Evolutionary conservation across 2,329 filamentous ascomycete species (phyloP).

Genomic region (Trichoderma cornu-damae): DNA sequence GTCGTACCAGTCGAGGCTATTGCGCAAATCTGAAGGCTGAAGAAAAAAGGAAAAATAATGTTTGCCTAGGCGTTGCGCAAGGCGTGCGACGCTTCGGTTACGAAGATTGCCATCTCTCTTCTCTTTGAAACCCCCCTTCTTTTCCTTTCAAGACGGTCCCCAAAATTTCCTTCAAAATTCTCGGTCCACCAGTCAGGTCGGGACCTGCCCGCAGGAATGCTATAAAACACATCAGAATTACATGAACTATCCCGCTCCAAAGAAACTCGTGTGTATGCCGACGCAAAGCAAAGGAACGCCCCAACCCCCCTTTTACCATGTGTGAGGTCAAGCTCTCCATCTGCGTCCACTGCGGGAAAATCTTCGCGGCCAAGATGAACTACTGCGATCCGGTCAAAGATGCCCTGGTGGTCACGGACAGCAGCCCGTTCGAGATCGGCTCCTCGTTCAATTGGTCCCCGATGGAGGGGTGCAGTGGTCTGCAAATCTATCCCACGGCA

Average conservation of each 20-base stretch:
- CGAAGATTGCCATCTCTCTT: not conserved
- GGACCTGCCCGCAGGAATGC: not conserved
- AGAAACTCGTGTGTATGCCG: not conserved
- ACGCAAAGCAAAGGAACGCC: not conserved
- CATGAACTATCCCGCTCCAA: not conserved
- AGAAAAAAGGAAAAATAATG: too few relatives aligned
- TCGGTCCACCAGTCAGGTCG: not conserved
- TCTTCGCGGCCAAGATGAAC: constrained; percentile 15
- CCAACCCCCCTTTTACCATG: too few relatives aligned
- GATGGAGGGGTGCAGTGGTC: constrained; percentile 14
- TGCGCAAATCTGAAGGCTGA: not conserved
- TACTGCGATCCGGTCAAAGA: constrained; percentile 11
- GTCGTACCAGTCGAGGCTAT: constrained; percentile 2
- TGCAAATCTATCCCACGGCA: constrained; percentile 12
- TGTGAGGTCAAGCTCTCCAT: constrained; percentile 16
- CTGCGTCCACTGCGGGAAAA: constrained; percentile 11
- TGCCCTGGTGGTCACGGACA: not conserved
- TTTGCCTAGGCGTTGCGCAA: not conserved
- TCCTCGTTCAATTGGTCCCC: constrained; percentile 18
- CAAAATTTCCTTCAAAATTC: too few relatives aligned
- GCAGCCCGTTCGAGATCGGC: constrained; percentile 10
- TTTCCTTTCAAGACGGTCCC: too few relatives aligned
- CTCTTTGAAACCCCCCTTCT: too few relatives aligned
- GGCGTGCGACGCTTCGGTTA: not conserved
- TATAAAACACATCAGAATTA: not conserved